Evolutionary conservation across 2,329 filamentous ascomycete genomes (phyloP).

Genomic region (Paecilomyces niveus): DNA sequence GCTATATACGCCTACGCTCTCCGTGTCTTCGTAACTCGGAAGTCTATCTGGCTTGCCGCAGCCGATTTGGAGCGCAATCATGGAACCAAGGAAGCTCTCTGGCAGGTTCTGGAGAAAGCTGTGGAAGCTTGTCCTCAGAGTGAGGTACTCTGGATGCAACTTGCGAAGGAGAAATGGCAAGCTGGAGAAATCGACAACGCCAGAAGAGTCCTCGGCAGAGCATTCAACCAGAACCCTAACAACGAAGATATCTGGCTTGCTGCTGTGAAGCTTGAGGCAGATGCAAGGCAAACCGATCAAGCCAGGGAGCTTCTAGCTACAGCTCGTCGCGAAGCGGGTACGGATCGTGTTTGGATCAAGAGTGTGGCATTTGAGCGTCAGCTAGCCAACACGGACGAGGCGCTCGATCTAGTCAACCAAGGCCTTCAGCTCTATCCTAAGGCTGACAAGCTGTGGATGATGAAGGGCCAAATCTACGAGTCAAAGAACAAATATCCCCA

Average conservation of each 20-base stretch:
- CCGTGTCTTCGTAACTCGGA: slow-evolving; percentile 81
- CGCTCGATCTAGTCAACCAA: slow-evolving; percentile 79
- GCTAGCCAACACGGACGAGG: slow-evolving; percentile 67
- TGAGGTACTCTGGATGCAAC: slow-evolving; percentile 90
- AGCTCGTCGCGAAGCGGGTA: slow-evolving; percentile 81
- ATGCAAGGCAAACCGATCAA: slow-evolving; percentile 74
- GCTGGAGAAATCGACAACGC: slow-evolving; percentile 82
- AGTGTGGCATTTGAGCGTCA: slow-evolving; percentile 89
- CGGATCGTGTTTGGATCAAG: slow-evolving; percentile 96
- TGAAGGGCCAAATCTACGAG: slow-evolving; percentile 97
- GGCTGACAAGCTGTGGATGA: slow-evolving; percentile 90
- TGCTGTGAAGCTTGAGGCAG: slow-evolving; percentile 91
- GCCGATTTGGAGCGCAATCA: slow-evolving; percentile 88
- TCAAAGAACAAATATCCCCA: slow-evolving; percentile 69
- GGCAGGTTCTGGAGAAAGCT: slow-evolving; percentile 81
- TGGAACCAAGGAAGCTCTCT: slow-evolving; percentile 73
- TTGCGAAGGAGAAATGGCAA: slow-evolving; percentile 91
- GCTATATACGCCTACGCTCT: slow-evolving; percentile 91
- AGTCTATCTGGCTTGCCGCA: slow-evolving; percentile 81
- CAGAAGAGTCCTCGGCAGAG: slow-evolving; percentile 73
- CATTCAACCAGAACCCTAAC: slow-evolving; percentile 91
- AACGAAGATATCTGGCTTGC: slow-evolving; percentile 98
- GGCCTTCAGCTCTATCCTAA: slow-evolving; percentile 80
- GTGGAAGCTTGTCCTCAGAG: slow-evolving; percentile 88
- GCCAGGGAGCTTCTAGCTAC: slow-evolving; percentile 74